phyloP scores from a whole-genome alignment of 148 eudicot species.

The Chenopodium suecicum region DNA sequence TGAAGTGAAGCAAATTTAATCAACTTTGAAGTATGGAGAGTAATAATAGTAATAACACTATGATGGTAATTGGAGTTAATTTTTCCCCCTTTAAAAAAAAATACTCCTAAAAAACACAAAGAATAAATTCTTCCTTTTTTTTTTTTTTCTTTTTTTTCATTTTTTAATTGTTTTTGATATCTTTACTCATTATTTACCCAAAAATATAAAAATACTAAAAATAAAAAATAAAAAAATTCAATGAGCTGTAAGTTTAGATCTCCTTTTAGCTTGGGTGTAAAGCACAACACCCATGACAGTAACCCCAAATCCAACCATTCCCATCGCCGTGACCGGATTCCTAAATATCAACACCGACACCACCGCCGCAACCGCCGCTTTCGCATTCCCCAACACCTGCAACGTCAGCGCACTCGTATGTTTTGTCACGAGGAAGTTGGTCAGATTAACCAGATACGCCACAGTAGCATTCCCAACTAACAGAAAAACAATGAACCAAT shows the following conservation, averaged over 20 bases:
- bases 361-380: slow-evolving; percentile 88
- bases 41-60: too few species aligned
- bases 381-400: slow-evolving; percentile 88
- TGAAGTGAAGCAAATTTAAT: neutral
- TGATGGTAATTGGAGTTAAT: neutral
- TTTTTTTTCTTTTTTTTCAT: neutral
- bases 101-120: neutral
- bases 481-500: slow-evolving; percentile 61
- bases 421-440: slow-evolving; percentile 84
- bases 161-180: neutral
- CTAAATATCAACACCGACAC: slow-evolving; percentile 79
- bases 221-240: slow-evolving; percentile 20
- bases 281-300: slow-evolving; percentile 84
- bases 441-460: slow-evolving; percentile 77
- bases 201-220: neutral
- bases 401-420: slow-evolving; percentile 83
- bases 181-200: slow-evolving; percentile 4
- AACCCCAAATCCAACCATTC: slow-evolving; percentile 73
- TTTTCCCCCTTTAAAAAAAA: neutral
- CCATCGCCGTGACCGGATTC: slow-evolving; percentile 95
- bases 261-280: slow-evolving; percentile 81
- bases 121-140: neutral
- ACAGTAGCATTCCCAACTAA: slow-evolving; percentile 72
- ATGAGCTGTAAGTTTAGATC: slow-evolving; percentile 63
- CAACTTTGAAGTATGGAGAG: neutral